Conservation (phyloP, 169 alveolate species). For the Plasmodium yoelii region DNA sequence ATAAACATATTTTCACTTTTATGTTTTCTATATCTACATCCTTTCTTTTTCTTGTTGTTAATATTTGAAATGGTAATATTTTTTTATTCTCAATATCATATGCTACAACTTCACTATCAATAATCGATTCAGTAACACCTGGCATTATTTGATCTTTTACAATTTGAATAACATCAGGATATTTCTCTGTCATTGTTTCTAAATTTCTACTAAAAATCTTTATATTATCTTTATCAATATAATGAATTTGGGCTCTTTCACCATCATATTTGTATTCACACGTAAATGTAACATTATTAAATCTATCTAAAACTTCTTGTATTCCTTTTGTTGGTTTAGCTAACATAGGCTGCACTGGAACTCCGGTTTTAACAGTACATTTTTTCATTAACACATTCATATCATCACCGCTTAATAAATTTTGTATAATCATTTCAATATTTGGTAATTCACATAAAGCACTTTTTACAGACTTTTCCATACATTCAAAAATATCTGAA, state of each 20-base stretch:
- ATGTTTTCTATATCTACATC: slow-evolving; percentile 92
- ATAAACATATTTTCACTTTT: slow-evolving; percentile 93
- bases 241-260: slow-evolving; percentile 97
- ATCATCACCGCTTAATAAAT: slow-evolving; percentile 89
- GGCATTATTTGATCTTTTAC: slow-evolving; percentile 78
- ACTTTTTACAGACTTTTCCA: slow-evolving; percentile 90
- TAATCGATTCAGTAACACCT: slow-evolving; percentile 87
- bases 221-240: slow-evolving; percentile 82
- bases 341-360: slow-evolving; percentile 99
- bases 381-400: slow-evolving; percentile 84
- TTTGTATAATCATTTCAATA: slow-evolving; percentile 92
- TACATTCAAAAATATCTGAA: slow-evolving; percentile 81
- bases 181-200: slow-evolving; percentile 90
- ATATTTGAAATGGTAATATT: slow-evolving; percentile 96
- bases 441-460: slow-evolving; percentile 95
- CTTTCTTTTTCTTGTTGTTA: slow-evolving; percentile 95
- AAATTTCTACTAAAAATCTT: slow-evolving; percentile 93
- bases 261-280: slow-evolving; percentile 99
- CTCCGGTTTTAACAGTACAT: slow-evolving; percentile 96
- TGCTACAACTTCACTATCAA: slow-evolving; percentile 99
- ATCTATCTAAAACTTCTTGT: slow-evolving; percentile 89
- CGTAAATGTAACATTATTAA: slow-evolving; percentile 94
- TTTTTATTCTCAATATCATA: slow-evolving; percentile 90
- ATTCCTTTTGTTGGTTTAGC: slow-evolving; percentile 97
- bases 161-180: slow-evolving; percentile 85